Evolutionary conservation across 768 basidiomycete genomes (phyloP), one percentile per base, ranked within the genome.

Genomic region (Tulasnella sp.): DNA sequence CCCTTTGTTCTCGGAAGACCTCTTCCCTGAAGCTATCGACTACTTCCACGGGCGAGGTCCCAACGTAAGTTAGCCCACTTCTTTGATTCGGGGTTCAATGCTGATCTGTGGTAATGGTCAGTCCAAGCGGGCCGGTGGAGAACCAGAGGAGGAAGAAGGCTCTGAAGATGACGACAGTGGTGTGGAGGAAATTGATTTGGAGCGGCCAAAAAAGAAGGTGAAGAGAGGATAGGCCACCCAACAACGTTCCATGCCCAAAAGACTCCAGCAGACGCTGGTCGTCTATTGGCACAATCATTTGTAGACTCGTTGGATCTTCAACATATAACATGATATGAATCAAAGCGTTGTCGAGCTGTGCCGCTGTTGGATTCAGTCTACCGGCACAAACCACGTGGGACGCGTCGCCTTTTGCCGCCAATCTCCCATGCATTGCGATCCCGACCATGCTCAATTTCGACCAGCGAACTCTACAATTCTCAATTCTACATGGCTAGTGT

Each of bases 131-230:
- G 43, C 34, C 68, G 79, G 77, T 42, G 83, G 84, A 31, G 83
- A 83, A 12, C 81, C 83, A 45, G 78, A 79, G 29, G 78, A 80
- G 7, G 79, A 80, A 7, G 82, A 84, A 11, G 82, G 84, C 5
- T 84, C 87, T 2, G 83, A 85, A 30, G 85, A 87, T 24, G 67
- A 68, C 19, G 83, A 87, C 22, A 60, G 62, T 41, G 67, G 65
- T 42, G 87, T 80, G 46, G 87, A 83, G 45, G 89, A 91, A 70
- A 92, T 92, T 71, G 89, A 92, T 71, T 73, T 92, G 59, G 89
- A 92, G 70, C 85, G 87, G 71, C 89, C 88, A 44, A 77, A 80
- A 62, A 67, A 80, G 55, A 63, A 63, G 48, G 58, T 44, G 43
- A 64, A 60, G 49, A 60, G 43, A 24, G 46, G 27, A 53, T n/a